phyloP scores from a whole-genome alignment of 2,329 filamentous ascomycete genomes.

The Kalaharituber pfeilii region DNA sequence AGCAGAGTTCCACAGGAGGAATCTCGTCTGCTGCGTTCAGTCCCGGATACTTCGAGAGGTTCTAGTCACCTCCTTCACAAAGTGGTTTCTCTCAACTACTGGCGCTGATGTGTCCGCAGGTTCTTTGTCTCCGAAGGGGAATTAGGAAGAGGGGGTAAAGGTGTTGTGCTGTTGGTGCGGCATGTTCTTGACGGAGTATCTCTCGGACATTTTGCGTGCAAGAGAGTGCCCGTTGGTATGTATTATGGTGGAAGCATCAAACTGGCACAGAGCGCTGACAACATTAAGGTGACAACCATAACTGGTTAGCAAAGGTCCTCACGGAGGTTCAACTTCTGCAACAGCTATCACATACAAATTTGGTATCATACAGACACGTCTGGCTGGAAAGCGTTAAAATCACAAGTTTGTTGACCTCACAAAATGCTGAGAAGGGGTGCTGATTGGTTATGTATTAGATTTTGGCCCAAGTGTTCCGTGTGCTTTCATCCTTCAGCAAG shows the following conservation, averaged over 20 bases:
- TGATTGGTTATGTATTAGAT: conserved; percentile 23
- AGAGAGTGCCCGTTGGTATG: conserved; percentile 67
- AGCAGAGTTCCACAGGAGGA: conserved; percentile 34
- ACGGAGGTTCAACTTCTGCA: conserved; percentile 86
- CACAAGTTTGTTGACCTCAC: conserved; percentile 32
- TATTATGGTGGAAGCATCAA: background rate
- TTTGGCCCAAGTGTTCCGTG: conserved; percentile 88
- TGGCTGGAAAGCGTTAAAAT: conserved; percentile 85
- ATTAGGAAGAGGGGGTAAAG: conserved; percentile 79
- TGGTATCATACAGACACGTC: conserved; percentile 92
- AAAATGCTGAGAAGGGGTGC: background rate
- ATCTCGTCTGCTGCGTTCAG: conserved; percentile 81
- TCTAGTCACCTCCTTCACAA: background rate
- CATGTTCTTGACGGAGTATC: conserved; percentile 81
- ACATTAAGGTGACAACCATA: conserved; percentile 55
- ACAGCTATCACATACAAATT: conserved; percentile 78
- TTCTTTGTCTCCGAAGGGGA: conserved; percentile 85
- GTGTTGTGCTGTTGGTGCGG: conserved; percentile 82
- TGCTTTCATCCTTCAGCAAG: conserved; percentile 86
- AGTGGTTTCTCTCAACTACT: background rate
- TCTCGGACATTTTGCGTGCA: conserved; percentile 86
- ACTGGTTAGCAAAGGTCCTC: conserved; percentile 87
- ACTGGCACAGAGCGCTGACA: background rate
- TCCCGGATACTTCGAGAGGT: conserved; percentile 70
- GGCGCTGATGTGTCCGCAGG: conserved; percentile 5